Evolutionary conservation across 495 filamentous ascomycete genomes (phyloP), one percentile per base, ranked within the genome.

Genomic region (Xylaria longipes): DNA sequence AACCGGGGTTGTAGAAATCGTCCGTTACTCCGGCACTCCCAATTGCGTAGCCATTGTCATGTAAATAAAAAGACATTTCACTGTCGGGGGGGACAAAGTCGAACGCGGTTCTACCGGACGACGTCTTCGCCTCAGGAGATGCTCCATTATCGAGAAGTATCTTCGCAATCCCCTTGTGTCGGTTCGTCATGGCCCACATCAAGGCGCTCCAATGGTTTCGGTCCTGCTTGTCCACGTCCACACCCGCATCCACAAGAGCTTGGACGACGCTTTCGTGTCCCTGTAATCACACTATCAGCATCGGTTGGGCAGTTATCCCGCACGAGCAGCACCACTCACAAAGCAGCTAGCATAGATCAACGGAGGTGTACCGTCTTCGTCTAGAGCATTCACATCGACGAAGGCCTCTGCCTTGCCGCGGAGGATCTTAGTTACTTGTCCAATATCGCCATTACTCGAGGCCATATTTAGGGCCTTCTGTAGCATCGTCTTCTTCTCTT

Each of bases 121-220:
- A 94, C 0, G 96, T 98, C 79, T 96, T 97, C 70, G 96, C 92
- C 79, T 98, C 94, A 27, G 94, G 89, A n/a, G 94, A 97, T 17
- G 96, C 96, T 3, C 97, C 97, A 77, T 95, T 91, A 76, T 98
- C 95, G 39, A 99, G 86, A 27, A 99, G 82, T 20, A 93, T 84
- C 76, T 98, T 98, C 29, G 94, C 94, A 75, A 99, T 98, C 37
- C 89, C 90, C 80, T 98, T 98, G 79, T 99, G 96, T 72, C 94
- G 86, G 78, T 98, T 99, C 48, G 96, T 98, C 94, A 98, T 98
- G 39, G 96, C 96, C 96, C 96, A 99, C 96, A 98, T 99, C 75
- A 99, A 84, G 22, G 96, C 91, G 79, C 94, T 99, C 96, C 96
- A 99, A 72, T 95, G 90, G 78, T 98, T 97, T 62, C 92, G 90